Evolutionary conservation across 495 filamentous ascomycete species (phyloP), one percentile per base, ranked within the genome.

Genomic region (Amphirosellinia nigrospora): DNA sequence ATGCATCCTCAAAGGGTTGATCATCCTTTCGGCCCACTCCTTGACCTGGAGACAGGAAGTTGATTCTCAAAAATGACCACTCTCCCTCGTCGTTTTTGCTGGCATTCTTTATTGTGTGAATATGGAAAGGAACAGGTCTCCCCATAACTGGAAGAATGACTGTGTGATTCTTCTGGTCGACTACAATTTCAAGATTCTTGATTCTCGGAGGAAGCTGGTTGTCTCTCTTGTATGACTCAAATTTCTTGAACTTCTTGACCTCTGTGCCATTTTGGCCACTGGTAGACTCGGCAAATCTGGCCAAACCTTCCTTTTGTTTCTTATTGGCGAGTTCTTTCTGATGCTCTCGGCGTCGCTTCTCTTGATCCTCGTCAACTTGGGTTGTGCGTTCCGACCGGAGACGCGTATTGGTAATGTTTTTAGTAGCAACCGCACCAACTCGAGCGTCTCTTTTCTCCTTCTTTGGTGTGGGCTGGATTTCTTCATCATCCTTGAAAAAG

Each of bases 161-260:
- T 13, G 95, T 98, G 62, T 89, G 88, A 71, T 92, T 94, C 82
- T 96, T 98, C 64, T 87, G 85, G 79, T 99, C 96, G 43, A 98
- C 92, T 48, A 97, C 88, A 60, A 99, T 91, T 32, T 89, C 90
- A 52, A 98, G 84, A 73, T 97, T 94, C 75, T 90, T 89, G 71
- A 97, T 90, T 80, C 88, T 89, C 11, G 86, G 76, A 2, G 96
- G 96, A 58, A 99, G 89, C 76, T 98, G 95, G 73, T 95, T 97
- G 79, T 99, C 96, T 32, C 96, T 89, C 82, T 98, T 99, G 83
- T 99, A 99, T 0, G 96, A 98, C 80, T 98, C 96, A 77, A 98
- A 99, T 45, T 92, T 91, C 82, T 98, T 98, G 85, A 98, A 98
- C 80, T 93, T 94, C 85, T 98, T 98, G 78, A 95, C 88, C 58